phyloP scores from a whole-genome alignment of 352 stramenopile genomes.

The Globisporangium acanthophoron region DNA sequence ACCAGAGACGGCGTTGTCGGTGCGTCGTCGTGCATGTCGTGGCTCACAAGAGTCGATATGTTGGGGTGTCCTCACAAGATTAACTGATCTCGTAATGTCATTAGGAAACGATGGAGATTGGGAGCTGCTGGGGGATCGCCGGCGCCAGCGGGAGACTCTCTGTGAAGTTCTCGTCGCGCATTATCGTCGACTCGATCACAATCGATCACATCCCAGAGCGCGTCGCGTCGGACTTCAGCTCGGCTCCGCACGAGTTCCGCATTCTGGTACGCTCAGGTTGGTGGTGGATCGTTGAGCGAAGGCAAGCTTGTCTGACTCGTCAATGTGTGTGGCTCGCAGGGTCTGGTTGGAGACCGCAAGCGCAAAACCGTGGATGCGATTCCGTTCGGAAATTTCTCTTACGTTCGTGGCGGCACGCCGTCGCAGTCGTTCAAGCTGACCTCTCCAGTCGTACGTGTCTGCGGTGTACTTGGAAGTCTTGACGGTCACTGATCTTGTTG shows the following conservation, averaged over 20 bases:
- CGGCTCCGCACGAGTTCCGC: slow-evolving; percentile 56
- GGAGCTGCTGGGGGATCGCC: slow-evolving; percentile 73
- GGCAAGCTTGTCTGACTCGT: not conserved
- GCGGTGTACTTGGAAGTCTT: not conserved
- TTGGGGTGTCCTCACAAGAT: too few relatives aligned
- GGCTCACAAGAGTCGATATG: not conserved
- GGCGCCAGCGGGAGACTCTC: slow-evolving; percentile 60
- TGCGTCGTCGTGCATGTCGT: slow-evolving; percentile 17
- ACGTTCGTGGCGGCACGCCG: slow-evolving; percentile 35
- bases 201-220: slow-evolving; percentile 77
- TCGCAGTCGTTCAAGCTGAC: slow-evolving; percentile 69
- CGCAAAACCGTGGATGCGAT: slow-evolving; percentile 43
- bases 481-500: not conserved
- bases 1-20: slow-evolving; percentile 75
- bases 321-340: slow-evolving; percentile 16
- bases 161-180: slow-evolving; percentile 59
- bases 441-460: slow-evolving; percentile 27
- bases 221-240: slow-evolving; percentile 66
- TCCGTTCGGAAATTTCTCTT: slow-evolving; percentile 74
- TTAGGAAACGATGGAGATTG: slow-evolving; percentile 81
- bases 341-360: slow-evolving; percentile 33
- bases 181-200: slow-evolving; percentile 60
- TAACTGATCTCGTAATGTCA: not conserved
- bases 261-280: slow-evolving; percentile 34
- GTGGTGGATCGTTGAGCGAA: not conserved